These are phyloP conservation scores for Cyanophora paradoxa DNA, from an alignment of 78 protist species.

Conservation along the genomic window DNA sequence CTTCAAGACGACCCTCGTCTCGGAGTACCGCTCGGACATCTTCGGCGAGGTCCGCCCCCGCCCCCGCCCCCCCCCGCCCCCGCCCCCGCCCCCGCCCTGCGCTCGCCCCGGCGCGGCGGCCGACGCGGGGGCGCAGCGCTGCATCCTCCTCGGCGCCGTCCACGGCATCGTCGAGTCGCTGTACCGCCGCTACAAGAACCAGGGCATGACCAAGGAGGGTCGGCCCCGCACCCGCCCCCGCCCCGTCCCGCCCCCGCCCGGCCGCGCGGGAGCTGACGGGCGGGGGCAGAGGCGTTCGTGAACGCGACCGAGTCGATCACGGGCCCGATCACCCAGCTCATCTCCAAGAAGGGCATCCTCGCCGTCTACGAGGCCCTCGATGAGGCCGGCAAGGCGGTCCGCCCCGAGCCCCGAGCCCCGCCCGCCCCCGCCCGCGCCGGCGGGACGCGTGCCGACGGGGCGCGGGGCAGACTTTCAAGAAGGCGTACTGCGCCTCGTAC, in stretches of 20 bases:
- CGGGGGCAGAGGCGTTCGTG: slow-evolving; percentile 24
- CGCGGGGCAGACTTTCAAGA: too few relatives aligned
- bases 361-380: slow-evolving; percentile 1
- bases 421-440: too few relatives aligned
- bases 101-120: too few relatives aligned
- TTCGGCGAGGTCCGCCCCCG: too few relatives aligned
- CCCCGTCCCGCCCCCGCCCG: too few relatives aligned
- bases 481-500: slow-evolving; percentile 22
- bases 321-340: slow-evolving; percentile 12
- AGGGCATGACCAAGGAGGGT: slow-evolving; percentile 26
- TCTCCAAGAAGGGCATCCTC: slow-evolving; percentile 25
- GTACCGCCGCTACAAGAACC: slow-evolving; percentile 12
- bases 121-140: too few relatives aligned
- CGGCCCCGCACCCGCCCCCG: too few relatives aligned
- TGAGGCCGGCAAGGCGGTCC: neutral
- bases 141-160: slow-evolving; percentile 32
- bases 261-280: too few relatives aligned
- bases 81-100: too few relatives aligned
- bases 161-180: slow-evolving; percentile 29
- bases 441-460: too few relatives aligned
- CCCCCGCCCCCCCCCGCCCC: too few relatives aligned
- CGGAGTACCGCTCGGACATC: slow-evolving; percentile 29
- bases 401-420: too few relatives aligned
- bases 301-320: slow-evolving; percentile 15
- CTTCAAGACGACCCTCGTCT: slow-evolving; percentile 23